Percentiles rank a stretch among this genome's conserved stretches.
phyloP scores from a whole-genome alignment of 2,329 filamentous ascomycete species.

The Alternaria sp. region DNA sequence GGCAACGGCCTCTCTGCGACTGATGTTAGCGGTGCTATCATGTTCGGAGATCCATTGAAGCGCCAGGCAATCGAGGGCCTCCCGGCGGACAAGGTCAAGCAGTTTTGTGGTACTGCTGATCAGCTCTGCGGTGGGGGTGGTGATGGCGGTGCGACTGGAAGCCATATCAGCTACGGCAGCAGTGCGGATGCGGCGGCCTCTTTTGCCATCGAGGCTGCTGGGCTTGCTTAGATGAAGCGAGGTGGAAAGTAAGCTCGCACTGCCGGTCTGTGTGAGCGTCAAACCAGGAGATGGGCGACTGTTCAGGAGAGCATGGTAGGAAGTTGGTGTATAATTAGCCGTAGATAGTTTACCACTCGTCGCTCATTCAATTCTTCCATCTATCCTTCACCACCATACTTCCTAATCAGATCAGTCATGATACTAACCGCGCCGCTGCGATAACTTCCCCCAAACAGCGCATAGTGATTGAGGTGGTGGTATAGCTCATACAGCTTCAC shows the following conservation, averaged over 20 bases:
- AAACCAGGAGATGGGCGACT: neutral
- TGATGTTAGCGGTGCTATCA: slow-evolving; percentile 38
- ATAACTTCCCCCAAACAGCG: slow-evolving; percentile 84
- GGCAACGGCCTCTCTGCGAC: slow-evolving; percentile 32
- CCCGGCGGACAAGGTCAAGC: slow-evolving; percentile 31
- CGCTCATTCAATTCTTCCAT: slow-evolving; percentile 1
- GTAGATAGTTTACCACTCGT: slow-evolving; percentile 17
- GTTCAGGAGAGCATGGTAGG: too few relatives aligned
- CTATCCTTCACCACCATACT: slow-evolving; percentile 64
- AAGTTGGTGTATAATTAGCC: slow-evolving; percentile 1
- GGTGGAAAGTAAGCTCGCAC: neutral
- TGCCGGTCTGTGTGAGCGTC: neutral
- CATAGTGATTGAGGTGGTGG: slow-evolving; percentile 89
- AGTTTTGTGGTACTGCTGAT: slow-evolving; percentile 43
- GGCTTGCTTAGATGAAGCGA: slow-evolving; percentile 23
- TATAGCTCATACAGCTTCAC: slow-evolving; percentile 85
- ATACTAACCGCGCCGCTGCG: slow-evolving; percentile 77
- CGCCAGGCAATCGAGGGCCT: slow-evolving; percentile 33
- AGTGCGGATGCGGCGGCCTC: slow-evolving; percentile 39
- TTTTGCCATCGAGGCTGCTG: slow-evolving; percentile 38
- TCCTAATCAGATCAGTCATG: slow-evolving; percentile 75
- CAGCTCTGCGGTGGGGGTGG: slow-evolving; percentile 37
- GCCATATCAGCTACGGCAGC: slow-evolving; percentile 43
- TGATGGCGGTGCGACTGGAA: slow-evolving; percentile 37
- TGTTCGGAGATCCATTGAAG: slow-evolving; percentile 48